Base-by-base conservation (phyloP, 306 rosid species). In the Hylodesmum podocarpum region DNA sequence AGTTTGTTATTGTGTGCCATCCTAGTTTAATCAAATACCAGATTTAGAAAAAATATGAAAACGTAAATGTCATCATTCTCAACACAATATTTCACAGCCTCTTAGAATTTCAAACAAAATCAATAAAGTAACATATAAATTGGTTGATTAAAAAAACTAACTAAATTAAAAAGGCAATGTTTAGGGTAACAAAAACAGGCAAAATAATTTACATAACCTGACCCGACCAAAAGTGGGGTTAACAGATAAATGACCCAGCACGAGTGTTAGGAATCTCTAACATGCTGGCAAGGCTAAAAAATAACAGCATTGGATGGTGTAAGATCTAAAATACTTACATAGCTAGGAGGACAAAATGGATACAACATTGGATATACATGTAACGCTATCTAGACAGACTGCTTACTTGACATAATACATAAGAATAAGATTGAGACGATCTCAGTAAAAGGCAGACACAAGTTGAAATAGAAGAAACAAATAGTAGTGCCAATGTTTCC, bases 361-460 rank as follows among this genome's bases (percentile, higher is more conserved):
- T 24, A 49, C 69, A 46, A 71, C 64, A 44, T 77, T 66, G 80
- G 84, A 76, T 92, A 85, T 92, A 95, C 93, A 94, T 67, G 83
- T 68, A 78, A 80, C 18, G 63, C 83, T 83, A 83, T 86, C 80
- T 80, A 75, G 70, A 75, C 64, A 62, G 59, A 79, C 73, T 31
- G 57, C 49, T 37, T 37, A 64, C 49, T 37, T 37, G n/a, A 74
- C 65, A 61, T 76, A 65, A 63, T 78, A 69, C 21, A 70, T 76
- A 18, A 16, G 62, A 36, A 64, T 40, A 28, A 25, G 62, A 36
- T 53, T 34, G 33, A 25, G 50, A 65, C 15, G 40, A 59, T 53
- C 77, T 78, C 67, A 71, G 70, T 62, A 49, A 33, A 84, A 62
- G 83, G 54, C 55, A 16, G 71, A 64, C 28, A 83, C 39, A 66